Evolutionary conservation across 2,329 filamentous ascomycete species (phyloP).

Genomic region (Sarocladium brachiariae): DNA sequence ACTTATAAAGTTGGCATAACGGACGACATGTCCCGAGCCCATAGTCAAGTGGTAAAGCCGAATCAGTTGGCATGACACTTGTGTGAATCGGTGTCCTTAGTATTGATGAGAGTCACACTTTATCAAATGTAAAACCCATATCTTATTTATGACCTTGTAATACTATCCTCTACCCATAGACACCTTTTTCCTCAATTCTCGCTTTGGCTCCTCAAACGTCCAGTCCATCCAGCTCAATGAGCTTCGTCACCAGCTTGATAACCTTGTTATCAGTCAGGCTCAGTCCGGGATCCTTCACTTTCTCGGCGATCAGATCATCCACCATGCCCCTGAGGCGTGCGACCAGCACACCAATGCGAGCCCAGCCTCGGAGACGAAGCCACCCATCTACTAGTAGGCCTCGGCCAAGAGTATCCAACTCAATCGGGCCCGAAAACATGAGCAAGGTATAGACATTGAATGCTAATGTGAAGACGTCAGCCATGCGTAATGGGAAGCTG

Average conservation of each 20-base stretch:
- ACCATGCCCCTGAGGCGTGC: conserved; percentile 78
- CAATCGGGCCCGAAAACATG: conserved; percentile 78
- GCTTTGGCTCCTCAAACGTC: conserved; percentile 41
- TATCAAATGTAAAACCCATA: too few species aligned
- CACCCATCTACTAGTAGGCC: conserved; percentile 89
- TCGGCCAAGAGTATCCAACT: conserved; percentile 78
- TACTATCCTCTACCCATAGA: background rate
- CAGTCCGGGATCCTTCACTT: conserved; percentile 67
- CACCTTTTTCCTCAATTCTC: background rate
- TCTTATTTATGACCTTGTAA: background rate
- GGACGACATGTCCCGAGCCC: background rate
- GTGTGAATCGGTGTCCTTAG: too few species aligned
- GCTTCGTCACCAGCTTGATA: conserved; percentile 66
- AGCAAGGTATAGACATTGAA: conserved; percentile 87
- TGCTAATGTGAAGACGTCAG: conserved; percentile 38
- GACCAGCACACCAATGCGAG: conserved; percentile 84
- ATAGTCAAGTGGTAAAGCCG: background rate
- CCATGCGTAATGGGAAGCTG: background rate
- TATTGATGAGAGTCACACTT: too few species aligned
- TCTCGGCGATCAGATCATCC: conserved; percentile 73
- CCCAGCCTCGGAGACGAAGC: conserved; percentile 83
- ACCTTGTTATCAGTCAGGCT: conserved; percentile 57
- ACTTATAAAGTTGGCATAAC: too few species aligned
- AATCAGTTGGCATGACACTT: too few species aligned
- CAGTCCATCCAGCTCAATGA: conserved; percentile 86